Percentiles rank a stretch among this genome's conserved stretches.
Conservation (phyloP, 805 yeast species). For the Middelhovenomyces tepae region DNA sequence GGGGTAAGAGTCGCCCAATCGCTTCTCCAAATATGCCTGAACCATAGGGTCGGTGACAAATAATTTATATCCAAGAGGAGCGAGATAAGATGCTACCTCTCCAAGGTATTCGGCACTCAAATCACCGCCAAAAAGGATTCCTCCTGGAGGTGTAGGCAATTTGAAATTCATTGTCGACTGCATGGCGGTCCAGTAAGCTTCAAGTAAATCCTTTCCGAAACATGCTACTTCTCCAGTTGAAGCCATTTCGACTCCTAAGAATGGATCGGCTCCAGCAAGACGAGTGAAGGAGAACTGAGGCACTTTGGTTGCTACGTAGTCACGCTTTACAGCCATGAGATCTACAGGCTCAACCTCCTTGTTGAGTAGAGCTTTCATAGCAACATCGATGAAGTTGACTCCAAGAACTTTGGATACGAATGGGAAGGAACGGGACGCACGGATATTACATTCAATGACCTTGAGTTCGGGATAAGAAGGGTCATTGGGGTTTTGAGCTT, state of each 20-base stretch:
- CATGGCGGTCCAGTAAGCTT: constrained; percentile 96
- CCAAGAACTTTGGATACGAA: constrained; percentile 97
- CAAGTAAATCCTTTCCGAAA: constrained; percentile 75
- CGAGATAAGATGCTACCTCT: constrained; percentile 58
- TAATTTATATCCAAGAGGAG: constrained; percentile 70
- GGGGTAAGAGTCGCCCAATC: constrained; percentile 31
- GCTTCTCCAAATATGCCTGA: constrained; percentile 53
- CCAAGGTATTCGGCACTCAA: constrained; percentile 61
- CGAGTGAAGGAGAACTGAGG: constrained; percentile 98
- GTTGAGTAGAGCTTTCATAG: constrained; percentile 75
- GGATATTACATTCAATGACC: constrained; percentile 96
- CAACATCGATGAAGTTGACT: constrained; percentile 87
- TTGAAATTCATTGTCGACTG: constrained; percentile 97
- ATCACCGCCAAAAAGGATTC: constrained; percentile 93
- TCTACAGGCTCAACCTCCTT: constrained; percentile 63
- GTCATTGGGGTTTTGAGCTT: constrained; percentile 54
- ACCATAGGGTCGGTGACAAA: constrained; percentile 70
- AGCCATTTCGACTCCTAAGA: constrained; percentile 98
- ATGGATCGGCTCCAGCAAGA: constrained; percentile 98
- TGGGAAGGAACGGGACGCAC: constrained; percentile 99
- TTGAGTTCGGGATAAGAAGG: constrained; percentile 59
- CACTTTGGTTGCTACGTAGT: constrained; percentile 91
- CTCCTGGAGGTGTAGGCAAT: constrained; percentile 83
- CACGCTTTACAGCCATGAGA: constrained; percentile 66
- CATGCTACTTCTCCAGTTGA: constrained; percentile 99